Base-by-base conservation (phyloP, 805 yeast species). In the Saccharomycopsis guyanensis region DNA sequence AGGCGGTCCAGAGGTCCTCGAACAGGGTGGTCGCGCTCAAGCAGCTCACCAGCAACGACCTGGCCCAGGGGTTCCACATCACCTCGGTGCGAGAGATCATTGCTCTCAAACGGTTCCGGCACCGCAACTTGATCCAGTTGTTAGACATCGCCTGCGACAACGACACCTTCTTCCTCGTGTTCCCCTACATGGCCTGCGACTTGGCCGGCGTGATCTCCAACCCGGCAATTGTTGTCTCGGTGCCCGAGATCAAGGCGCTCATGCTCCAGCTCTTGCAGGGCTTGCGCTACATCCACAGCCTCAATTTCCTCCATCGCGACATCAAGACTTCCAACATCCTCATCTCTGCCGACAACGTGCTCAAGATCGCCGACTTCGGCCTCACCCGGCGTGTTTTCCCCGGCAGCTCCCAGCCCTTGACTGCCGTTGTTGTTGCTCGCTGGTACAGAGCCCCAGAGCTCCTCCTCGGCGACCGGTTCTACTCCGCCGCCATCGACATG, bases 401-500 rank as follows among this genome's bases (percentile, higher is more conserved):
- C 1, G 39, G 42, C 20, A 39, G 38, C 13, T n/a, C 22, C 8
- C 22, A 62, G 57, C 58, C 66, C 27, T 73, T 77, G 53, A 79
- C 86, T 0, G 72, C 75, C n/a, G 71, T 76, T 45, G 98, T 93
- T 2, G 97, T 93, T 33, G 93, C 98, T 0, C 66, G 98, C 53
- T 93, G 98, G 98, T 93, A 94, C 63, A 71, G 98, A 49, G 95
- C 98, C 1, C 98, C 97, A 0, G 98, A 91, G 61, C 70, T 93
- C 16, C 71, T 93, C 13, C 65, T 93, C 44, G 96, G 96, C 3
- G 95, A 88, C 54, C 72, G 83, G 55, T 69, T 74, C 49, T 91
- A 91, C 61, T 88, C 97, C 2, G 85, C 97, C 0, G 95, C 97
- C 0, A 91, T 91, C 10, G 99, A 93, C 64, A 75, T 93, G 66